A percentile compares a stretch with the other conserved stretches of the same genome.
Evolutionary conservation across 768 basidiomycete genomes (phyloP).

Genomic region (Daedaleopsis sinensis): DNA sequence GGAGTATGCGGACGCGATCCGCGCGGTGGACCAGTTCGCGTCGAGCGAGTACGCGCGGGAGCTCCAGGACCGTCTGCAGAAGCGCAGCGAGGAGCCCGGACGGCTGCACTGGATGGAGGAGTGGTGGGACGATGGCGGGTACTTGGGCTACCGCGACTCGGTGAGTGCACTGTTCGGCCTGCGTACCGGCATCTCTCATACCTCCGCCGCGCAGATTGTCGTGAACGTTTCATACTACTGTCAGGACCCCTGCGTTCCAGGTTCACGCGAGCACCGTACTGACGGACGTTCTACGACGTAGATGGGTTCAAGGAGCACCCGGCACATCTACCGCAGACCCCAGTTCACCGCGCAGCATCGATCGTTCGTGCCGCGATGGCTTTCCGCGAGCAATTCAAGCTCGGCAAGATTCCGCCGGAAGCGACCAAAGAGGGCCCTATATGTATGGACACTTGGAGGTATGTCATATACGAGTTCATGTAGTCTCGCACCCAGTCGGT

Average conservation of each 20-base stretch:
- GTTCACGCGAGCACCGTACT: neutral
- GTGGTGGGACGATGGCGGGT: slow-evolving; percentile 92
- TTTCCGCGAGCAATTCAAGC: slow-evolving; percentile 71
- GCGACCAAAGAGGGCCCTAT: slow-evolving; percentile 66
- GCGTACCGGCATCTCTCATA: neutral
- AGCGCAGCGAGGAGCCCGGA: slow-evolving; percentile 48
- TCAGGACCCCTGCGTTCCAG: slow-evolving; percentile 29
- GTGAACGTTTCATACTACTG: slow-evolving; percentile 97
- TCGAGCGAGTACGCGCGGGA: slow-evolving; percentile 39
- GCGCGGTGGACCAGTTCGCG: slow-evolving; percentile 72
- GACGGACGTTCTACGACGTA: slow-evolving; percentile 29
- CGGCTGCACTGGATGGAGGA: slow-evolving; percentile 85
- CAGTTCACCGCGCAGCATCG: slow-evolving; percentile 69
- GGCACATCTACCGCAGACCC: slow-evolving; percentile 55
- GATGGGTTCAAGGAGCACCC: slow-evolving; percentile 81
- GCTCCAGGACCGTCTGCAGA: slow-evolving; percentile 67
- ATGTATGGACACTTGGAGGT: slow-evolving; percentile 91
- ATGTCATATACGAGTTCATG: slow-evolving; percentile 13
- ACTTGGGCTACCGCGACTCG: slow-evolving; percentile 85
- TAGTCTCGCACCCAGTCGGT: neutral
- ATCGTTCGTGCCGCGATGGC: slow-evolving; percentile 73
- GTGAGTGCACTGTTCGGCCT: slow-evolving; percentile 42
- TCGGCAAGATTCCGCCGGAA: slow-evolving; percentile 67
- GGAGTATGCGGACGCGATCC: slow-evolving; percentile 56
- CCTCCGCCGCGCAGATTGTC: slow-evolving; percentile 54